A percentile compares a stretch with the other conserved stretches of the same genome.
Evolutionary conservation across 257 asterid genomes (phyloP).

Genomic region (Primulina eburnea): DNA sequence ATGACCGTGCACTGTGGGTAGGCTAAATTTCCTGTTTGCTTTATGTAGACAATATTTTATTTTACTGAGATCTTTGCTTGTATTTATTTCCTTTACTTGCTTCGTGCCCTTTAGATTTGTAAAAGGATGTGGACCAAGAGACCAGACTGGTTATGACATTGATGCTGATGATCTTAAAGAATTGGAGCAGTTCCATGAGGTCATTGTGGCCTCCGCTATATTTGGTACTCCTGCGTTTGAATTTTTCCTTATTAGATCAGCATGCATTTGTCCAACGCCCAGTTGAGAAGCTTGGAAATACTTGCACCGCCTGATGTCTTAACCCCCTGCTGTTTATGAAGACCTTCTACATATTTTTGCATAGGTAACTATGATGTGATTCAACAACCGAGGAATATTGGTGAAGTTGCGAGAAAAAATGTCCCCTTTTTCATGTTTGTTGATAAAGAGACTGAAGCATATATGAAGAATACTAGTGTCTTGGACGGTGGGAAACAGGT

Average conservation of each 20-base stretch:
- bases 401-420: constrained; percentile 51
- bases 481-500: constrained; percentile 56
- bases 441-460: constrained; percentile 89
- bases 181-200: constrained; percentile 70
- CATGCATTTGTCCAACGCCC: constrained; percentile 14
- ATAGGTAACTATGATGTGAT: constrained; percentile 86
- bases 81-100: constrained; percentile 16
- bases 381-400: constrained; percentile 73
- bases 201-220: constrained; percentile 96
- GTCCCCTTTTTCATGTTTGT: constrained; percentile 85
- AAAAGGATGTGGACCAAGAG: constrained; percentile 88
- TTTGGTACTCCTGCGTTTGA: constrained; percentile 57
- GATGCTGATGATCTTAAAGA: constrained; percentile 68
- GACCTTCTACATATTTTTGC: constrained; percentile 19
- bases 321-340: constrained; percentile 3
- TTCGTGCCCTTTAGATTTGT: constrained; percentile 56
- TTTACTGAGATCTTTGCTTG: constrained; percentile 2
- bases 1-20: constrained; percentile 98
- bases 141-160: constrained; percentile 77
- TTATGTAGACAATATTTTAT: constrained; percentile 2
- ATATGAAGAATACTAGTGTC: constrained; percentile 58
- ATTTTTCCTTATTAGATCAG: constrained; percentile 24
- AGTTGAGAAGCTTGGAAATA: constrained; percentile 23
- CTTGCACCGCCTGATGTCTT: constrained; percentile 17
- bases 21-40: constrained; percentile 33